Evolutionary conservation across 2,329 filamentous ascomycete genomes (phyloP).

Genomic region (Fonsecaea multimorphosa): DNA sequence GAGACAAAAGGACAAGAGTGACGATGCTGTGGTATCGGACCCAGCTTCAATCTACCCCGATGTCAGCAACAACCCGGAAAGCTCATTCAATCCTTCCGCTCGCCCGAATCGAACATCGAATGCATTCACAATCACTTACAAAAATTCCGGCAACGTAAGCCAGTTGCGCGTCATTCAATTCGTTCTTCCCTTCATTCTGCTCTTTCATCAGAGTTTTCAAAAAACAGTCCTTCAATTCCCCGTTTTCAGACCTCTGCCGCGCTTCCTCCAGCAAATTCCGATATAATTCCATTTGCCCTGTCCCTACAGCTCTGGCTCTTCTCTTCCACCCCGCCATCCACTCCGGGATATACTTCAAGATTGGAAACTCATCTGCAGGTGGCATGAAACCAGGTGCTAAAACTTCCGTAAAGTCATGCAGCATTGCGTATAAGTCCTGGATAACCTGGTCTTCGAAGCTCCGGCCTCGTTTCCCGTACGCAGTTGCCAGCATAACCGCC

Average conservation of each 20-base stretch:
- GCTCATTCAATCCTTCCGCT: no score
- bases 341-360: slow-evolving; percentile 53
- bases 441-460: slow-evolving; percentile 2
- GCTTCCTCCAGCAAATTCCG: slow-evolving; percentile 14
- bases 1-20: slow-evolving; percentile 56
- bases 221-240: no score
- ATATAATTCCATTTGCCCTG: slow-evolving; percentile 17
- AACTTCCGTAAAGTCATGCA: slow-evolving; percentile 14
- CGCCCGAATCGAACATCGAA: no score
- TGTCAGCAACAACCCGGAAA: no score
- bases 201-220: slow-evolving; percentile 13
- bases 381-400: slow-evolving; percentile 16
- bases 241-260: not conserved
- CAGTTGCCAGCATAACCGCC: slow-evolving; percentile 17
- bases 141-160: slow-evolving; percentile 15
- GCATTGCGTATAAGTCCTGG: slow-evolving; percentile 10
- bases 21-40: slow-evolving; percentile 58
- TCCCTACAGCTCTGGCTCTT: slow-evolving; percentile 35
- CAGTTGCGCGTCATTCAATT: slow-evolving; percentile 7
- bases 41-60: slow-evolving; percentile 52
- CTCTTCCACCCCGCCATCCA: slow-evolving; percentile 55
- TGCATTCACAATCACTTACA: not conserved
- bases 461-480: slow-evolving; percentile 10
- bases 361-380: slow-evolving; percentile 53
- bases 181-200: slow-evolving; percentile 17